Percentiles rank a stretch among this genome's conserved stretches.
These are phyloP conservation scores for Fusarium burgessii DNA, from an alignment of 2,329 filamentous ascomycete species.

Conservation along the genomic window DNA sequence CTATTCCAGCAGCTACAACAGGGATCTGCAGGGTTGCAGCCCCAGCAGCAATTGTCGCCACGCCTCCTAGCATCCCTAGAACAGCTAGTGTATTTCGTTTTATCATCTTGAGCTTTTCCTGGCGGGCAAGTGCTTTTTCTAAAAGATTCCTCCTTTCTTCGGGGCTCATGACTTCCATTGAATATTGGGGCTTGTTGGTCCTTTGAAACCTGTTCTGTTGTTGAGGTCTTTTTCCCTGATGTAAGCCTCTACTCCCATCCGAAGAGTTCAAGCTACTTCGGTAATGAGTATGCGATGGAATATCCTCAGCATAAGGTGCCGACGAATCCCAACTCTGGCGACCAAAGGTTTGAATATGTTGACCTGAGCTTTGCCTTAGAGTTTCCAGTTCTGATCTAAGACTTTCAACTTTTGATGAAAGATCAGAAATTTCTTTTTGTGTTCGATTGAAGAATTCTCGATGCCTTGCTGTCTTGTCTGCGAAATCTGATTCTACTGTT, in stretches of 20 bases:
- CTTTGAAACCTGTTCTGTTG: not conserved
- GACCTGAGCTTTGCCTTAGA: not conserved
- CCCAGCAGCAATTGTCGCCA: not conserved
- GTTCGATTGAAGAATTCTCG: fast-evolving
- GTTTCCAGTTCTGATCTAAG: not conserved
- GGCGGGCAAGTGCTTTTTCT: not conserved
- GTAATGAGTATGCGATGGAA: not conserved
- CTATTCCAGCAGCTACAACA: not conserved
- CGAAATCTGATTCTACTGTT: not conserved
- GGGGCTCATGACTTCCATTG: not conserved
- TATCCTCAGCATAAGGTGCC: not conserved
- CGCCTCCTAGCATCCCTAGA: not conserved
- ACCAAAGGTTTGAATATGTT: not conserved
- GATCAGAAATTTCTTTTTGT: too few relatives aligned
- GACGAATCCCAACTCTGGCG: too few relatives aligned
- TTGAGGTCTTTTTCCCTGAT: not conserved
- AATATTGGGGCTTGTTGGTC: not conserved
- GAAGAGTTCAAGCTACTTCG: not conserved
- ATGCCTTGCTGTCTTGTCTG: not conserved
- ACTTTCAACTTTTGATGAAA: not conserved
- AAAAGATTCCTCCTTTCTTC: not conserved
- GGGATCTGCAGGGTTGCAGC: not conserved
- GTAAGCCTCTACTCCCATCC: not conserved
- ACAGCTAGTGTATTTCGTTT: not conserved
- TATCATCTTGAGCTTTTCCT: not conserved